Percentiles rank a stretch among this genome's conserved stretches.
Conservation (phyloP, 75 land plant genomes). For the Pinus tabuliformis region DNA sequence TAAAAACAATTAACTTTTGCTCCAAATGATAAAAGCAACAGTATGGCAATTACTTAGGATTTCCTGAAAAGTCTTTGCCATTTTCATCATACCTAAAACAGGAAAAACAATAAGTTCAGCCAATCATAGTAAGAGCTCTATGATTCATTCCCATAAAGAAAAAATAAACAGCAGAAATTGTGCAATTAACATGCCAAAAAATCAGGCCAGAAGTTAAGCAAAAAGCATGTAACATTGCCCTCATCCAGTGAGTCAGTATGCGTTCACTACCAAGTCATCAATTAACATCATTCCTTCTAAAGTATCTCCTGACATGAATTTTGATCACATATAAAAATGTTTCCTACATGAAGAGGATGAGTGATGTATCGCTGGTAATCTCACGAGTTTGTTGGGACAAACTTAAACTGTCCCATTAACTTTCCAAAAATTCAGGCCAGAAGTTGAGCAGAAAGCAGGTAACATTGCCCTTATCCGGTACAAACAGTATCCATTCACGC, state of each 20-base stretch:
- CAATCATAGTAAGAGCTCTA: neutral
- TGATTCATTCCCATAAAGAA: neutral
- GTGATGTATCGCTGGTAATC: neutral
- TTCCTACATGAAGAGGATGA: neutral
- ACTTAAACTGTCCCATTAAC: neutral
- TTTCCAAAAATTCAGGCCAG: neutral
- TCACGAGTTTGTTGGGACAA: neutral
- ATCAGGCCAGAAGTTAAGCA: neutral
- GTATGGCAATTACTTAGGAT: conserved; percentile 3
- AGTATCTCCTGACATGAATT: neutral
- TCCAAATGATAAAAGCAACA: neutral
- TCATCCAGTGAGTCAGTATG: neutral
- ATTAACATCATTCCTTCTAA: neutral
- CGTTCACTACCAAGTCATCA: conserved; percentile 1
- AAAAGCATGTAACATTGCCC: neutral
- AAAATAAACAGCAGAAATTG: neutral
- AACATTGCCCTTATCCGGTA: neutral
- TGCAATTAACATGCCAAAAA: neutral
- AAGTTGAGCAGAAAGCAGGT: neutral
- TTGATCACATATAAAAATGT: neutral
- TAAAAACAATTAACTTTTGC: neutral
- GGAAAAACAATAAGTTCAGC: neutral
- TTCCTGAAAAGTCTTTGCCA: neutral
- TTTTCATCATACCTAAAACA: neutral
- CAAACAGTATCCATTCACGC: neutral